Evolutionary conservation across 306 rosid species (phyloP), one percentile per base, ranked within the genome.

Genomic region (Senna siamea): DNA sequence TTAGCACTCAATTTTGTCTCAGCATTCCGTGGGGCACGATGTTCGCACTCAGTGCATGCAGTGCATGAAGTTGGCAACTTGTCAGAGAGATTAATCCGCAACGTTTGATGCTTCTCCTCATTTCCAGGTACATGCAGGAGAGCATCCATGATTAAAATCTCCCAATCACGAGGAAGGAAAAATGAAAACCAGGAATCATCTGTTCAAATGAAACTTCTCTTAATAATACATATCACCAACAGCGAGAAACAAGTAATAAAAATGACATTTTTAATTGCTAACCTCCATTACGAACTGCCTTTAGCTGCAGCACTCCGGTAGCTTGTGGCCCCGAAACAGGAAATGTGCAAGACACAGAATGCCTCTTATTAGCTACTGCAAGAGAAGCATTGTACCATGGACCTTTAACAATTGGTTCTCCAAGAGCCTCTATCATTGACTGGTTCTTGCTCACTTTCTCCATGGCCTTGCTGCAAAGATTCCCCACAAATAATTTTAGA

Each of bases 361-460:
- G 92, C 83, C 99, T 83, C 81, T 90, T 82, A 52, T 89, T 93
- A 83, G 98, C 87, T 60, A 95, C 97, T 20, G 98, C 99, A 64
- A 94, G 99, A 53, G 96, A 86, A 59, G 97, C 96, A 82, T 87
- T 90, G 82, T 92, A 94, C 99, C 99, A 94, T 63, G 97, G 88
- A 63, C 99, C 99, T 82, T 83, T 91, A 57, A 69, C 80, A 67
- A 95, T 78, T 51, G 99, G 99, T 76, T 92, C 93, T 56, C 99
- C 99, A 52, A 95, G 81, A 64, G 98, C 93, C 71, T 90, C 93
- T 82, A 62, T 77, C 62, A 95, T 22, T 66, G 84, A 87, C 64
- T 79, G 85, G 85, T 86, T 92, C 69, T 78, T 79, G 72, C 76
- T 80, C 65, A 65, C 90, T 72, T 90, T 79, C 86, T 95, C 97